Evolutionary conservation across 176 grass and related monocot genomes (phyloP), one percentile per base, ranked within the genome.

Genomic region (Phoenix roebelenii): DNA sequence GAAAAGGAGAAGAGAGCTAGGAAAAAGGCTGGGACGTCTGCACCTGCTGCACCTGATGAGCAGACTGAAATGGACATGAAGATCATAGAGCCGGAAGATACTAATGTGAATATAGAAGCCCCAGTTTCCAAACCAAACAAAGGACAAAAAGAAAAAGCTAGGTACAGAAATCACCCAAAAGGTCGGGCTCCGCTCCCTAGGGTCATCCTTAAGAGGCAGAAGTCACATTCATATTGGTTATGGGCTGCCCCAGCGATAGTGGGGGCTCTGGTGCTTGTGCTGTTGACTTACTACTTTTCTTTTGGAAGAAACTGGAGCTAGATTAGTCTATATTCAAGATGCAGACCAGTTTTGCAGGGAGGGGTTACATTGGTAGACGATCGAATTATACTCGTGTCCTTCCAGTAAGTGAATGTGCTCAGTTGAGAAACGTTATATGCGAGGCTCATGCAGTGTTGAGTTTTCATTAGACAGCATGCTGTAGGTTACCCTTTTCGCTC

Each of bases 1-100:
- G 84, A 83, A 72, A 86, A 88, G 63, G 87, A 92, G 79, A 97
- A 85, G 66, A 98, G 67, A 50, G 72, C 79, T 57, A 98, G 76
- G 72, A 98, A 85, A 76, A 92, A 83, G 58, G 74, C 70, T 54
- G 79, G 29, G 50, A 29, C 30, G 53, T 74, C 57, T n/a, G 68
- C 60, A 3, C 74, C 75, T 5, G 52, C 67, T 28, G 57, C 6
- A 4, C 23, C 48, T 16, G 70, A 80, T 7, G 87, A 80, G 48
- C 66, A 69, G 18, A 69, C 67, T 30, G 92, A 91, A 55, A 56
- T 79, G 0, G 93, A 98, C 22, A 62, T 71, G 26, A 83, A 83
- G 73, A 68, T 73, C 63, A 78, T 76, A 30, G 93, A 88, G 59
- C 72, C 74, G 3, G 71, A 56, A 50, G 93, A 88, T 72, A 57